phyloP scores from a whole-genome alignment of 441 rosid genomes.

The Daphne laureola region DNA sequence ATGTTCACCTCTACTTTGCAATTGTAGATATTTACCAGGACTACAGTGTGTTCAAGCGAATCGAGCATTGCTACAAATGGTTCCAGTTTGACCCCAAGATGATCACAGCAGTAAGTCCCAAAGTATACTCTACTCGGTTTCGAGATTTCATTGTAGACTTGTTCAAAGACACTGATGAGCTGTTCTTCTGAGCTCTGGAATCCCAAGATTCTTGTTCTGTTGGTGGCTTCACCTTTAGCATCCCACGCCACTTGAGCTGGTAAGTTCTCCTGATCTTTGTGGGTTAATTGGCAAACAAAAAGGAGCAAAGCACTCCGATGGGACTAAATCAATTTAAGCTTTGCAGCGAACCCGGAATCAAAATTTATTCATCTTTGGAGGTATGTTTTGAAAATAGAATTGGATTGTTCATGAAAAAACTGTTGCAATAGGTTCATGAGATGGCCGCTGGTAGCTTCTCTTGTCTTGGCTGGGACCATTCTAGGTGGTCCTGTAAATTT shows the following conservation, averaged over 20 bases:
- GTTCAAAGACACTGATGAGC: constrained; percentile 24
- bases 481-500: too few relatives aligned
- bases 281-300: not conserved
- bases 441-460: too few relatives aligned
- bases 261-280: not conserved
- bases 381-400: not conserved
- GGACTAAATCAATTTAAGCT: not conserved
- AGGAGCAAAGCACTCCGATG: too few relatives aligned
- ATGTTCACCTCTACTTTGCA: constrained; percentile 32
- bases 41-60: constrained; percentile 34
- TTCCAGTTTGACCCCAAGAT: constrained; percentile 34
- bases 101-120: constrained; percentile 46
- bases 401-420: not conserved
- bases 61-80: constrained; percentile 50
- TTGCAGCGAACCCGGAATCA: not conserved
- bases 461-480: too few relatives aligned
- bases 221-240: too few relatives aligned
- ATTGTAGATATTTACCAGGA: constrained; percentile 42
- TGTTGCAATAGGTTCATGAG: too few relatives aligned
- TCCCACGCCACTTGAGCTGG: too few relatives aligned
- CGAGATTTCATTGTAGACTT: constrained; percentile 35
- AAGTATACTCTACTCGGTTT: constrained; percentile 40
- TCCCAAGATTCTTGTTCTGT: not conserved
- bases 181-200: constrained; percentile 3
- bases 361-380: not conserved